Evolutionary conservation across 2,329 filamentous ascomycete species (phyloP).

Genomic region (Fusarium oligoseptatum): DNA sequence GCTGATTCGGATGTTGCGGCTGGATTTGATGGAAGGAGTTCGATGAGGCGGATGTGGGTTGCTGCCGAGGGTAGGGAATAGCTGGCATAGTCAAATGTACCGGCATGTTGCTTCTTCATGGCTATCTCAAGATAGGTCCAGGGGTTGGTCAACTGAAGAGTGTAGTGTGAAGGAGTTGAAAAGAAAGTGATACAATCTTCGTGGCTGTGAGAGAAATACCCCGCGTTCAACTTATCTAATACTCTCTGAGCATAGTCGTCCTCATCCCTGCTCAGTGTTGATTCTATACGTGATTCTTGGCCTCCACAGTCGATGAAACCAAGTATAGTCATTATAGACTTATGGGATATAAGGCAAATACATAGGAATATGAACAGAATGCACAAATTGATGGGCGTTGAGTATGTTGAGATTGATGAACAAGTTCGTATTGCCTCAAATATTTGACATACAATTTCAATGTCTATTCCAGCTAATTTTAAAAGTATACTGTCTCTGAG

Average conservation of each 20-base stretch:
- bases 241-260: background rate
- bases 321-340: background rate
- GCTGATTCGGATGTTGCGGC: background rate
- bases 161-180: background rate
- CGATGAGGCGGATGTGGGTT: constrained; percentile 5
- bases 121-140: background rate
- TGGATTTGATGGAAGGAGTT: background rate
- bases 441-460: background rate
- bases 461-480: too few species aligned
- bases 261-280: background rate
- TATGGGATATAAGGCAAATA: background rate
- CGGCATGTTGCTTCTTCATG: background rate
- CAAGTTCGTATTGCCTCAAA: too few species aligned
- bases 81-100: background rate
- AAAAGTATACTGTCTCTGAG: too few species aligned
- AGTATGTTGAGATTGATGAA: background rate
- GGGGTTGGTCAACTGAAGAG: background rate
- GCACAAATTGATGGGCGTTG: background rate
- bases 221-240: background rate
- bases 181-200: background rate
- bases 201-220: background rate
- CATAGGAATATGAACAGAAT: background rate
- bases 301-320: background rate
- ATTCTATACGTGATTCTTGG: background rate
- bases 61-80: background rate